phyloP scores from a whole-genome alignment of 495 filamentous ascomycete species.

The Cryomyces minteri region DNA sequence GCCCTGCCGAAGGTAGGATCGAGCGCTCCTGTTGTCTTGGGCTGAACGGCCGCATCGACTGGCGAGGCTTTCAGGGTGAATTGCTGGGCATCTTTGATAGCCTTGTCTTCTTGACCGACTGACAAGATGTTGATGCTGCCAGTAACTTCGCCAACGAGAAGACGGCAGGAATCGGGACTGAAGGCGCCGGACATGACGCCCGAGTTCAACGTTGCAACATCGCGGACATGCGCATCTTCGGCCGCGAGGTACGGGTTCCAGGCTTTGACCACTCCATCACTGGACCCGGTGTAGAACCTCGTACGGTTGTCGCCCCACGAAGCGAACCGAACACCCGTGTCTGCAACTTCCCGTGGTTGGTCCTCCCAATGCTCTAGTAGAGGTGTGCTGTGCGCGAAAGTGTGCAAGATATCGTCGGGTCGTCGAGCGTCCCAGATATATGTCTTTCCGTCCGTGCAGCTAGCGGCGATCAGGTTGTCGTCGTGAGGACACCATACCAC shows the following conservation, averaged over 20 bases:
- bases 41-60: not conserved
- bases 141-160: slow-evolving; percentile 60
- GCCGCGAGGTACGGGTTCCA: slow-evolving; percentile 58
- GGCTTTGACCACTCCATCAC: slow-evolving; percentile 69
- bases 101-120: slow-evolving; percentile 9
- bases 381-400: slow-evolving; percentile 49
- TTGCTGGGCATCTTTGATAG: slow-evolving; percentile 6
- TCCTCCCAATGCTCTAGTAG: slow-evolving; percentile 40
- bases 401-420: slow-evolving; percentile 36
- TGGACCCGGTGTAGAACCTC: slow-evolving; percentile 74
- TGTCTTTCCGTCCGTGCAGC: slow-evolving; percentile 65
- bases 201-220: slow-evolving; percentile 30
- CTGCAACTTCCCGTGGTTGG: slow-evolving; percentile 41
- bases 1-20: slow-evolving; percentile 1
- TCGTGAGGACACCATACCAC: slow-evolving; percentile 34
- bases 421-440: slow-evolving; percentile 72
- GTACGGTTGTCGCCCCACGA: slow-evolving; percentile 56
- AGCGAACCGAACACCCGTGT: slow-evolving; percentile 66
- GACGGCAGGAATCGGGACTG: slow-evolving; percentile 47
- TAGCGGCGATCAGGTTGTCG: slow-evolving; percentile 50
- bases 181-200: slow-evolving; percentile 51
- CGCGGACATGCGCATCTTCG: slow-evolving; percentile 41
- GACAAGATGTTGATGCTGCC: slow-evolving; percentile 51
- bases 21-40: not conserved
- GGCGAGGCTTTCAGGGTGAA: slow-evolving; percentile 6